Conservation (phyloP, 1,284 basidiomycete species). For the Puccinia coronata region DNA sequence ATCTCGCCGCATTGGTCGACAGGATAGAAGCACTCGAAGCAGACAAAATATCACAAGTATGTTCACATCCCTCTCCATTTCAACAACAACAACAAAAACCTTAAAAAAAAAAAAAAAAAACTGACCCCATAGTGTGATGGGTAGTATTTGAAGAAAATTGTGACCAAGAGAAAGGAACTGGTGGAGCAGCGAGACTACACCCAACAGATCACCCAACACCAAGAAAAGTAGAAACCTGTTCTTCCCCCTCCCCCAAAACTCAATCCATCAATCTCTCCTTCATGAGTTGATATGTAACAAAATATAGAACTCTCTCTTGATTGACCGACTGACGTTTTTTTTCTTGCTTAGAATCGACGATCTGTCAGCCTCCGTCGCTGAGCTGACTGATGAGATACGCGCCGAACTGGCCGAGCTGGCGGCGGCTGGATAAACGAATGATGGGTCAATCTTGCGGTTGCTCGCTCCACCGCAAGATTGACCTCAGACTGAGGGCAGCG, state of each 20-base stretch:
- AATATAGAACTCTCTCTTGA: too few species aligned
- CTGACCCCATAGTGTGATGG: background rate
- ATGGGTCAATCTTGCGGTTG: too few species aligned
- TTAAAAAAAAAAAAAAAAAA: background rate
- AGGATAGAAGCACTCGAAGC: constrained; percentile 15
- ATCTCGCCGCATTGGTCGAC: background rate
- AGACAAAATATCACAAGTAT: constrained; percentile 2
- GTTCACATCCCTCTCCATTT: too few species aligned
- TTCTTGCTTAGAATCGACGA: background rate
- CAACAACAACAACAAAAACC: too few species aligned
- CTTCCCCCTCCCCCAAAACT: background rate
- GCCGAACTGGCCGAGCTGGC: constrained; percentile 24
- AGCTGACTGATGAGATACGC: background rate
- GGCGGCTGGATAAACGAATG: too few species aligned
- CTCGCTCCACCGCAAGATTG: too few species aligned
- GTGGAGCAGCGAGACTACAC: constrained; percentile 17
- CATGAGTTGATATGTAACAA: background rate
- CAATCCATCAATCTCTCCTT: background rate
- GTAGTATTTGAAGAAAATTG: constrained; percentile 11
- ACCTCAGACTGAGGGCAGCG: too few species aligned
- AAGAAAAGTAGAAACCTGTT: constrained; percentile 20
- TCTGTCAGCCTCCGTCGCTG: background rate
- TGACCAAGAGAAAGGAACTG: background rate
- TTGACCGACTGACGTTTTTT: too few species aligned
- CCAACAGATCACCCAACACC: background rate